phyloP scores from a whole-genome alignment of 208 protist genomes.

The Phytomonas serpens region DNA sequence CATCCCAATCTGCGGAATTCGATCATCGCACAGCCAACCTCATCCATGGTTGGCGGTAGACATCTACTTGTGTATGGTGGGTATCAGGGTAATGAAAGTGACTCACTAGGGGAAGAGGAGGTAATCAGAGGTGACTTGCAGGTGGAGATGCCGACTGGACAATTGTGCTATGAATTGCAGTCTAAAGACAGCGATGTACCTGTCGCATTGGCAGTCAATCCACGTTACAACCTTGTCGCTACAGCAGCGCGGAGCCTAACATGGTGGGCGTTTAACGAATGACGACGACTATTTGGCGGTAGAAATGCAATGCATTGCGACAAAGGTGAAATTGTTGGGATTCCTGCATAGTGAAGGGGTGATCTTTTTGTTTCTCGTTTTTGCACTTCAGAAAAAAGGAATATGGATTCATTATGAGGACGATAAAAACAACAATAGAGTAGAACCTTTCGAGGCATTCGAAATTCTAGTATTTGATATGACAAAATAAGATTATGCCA shows the following conservation, averaged over 20 bases:
- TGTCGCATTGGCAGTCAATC: slow-evolving; percentile 56
- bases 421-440: neutral
- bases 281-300: neutral
- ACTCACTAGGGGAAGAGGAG: neutral
- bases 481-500: neutral
- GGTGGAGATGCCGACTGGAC: slow-evolving; percentile 11
- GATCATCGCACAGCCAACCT: slow-evolving; percentile 45
- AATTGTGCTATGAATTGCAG: slow-evolving; percentile 56
- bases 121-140: neutral
- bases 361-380: slow-evolving; percentile 15
- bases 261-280: slow-evolving; percentile 68
- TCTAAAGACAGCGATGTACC: slow-evolving; percentile 72
- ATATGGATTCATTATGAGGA: neutral
- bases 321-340: neutral
- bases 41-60: slow-evolving; percentile 43
- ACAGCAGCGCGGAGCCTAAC: slow-evolving; percentile 65
- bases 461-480: neutral
- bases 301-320: neutral
- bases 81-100: neutral
- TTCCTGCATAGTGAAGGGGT: neutral
- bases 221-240: slow-evolving; percentile 45
- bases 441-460: neutral
- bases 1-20: slow-evolving; percentile 30
- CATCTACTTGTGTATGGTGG: slow-evolving; percentile 68
- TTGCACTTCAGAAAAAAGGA: neutral